Base-by-base conservation (phyloP, 257 asterid species). In the Rehmannia glutinosa region DNA sequence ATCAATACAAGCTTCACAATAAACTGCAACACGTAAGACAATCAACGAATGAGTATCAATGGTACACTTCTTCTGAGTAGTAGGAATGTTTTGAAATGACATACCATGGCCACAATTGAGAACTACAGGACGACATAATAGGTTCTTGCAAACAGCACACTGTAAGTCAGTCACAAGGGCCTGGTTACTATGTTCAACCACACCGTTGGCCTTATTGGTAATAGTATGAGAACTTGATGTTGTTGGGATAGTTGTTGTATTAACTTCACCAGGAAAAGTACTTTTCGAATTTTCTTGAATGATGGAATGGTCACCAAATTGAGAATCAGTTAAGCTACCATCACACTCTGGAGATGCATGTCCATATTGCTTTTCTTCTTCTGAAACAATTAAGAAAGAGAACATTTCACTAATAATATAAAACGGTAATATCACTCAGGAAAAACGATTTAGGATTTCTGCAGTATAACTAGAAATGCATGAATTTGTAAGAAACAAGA, bases 91-190 rank as follows among this genome's bases (percentile, higher is more conserved):
- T 28, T 42, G 7, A 66, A 60, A 55, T 58, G 45, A 36, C 68
- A 54, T 73, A 86, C 96, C 94, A 46, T 88, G 91, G 53, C 96
- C 96, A 69, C 96, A 88, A 59, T 88, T 86, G 39, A 88, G 94
- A 79, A 84, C 96, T 24, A 86, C 58, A 11, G 96, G 94, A 51
- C 74, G 77, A 56, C 50, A 88, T 51, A 88, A 63, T 59, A 88
- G 74, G 43, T 77, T 82, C 73, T 75, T 76, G 91, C 96, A 88
- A 45, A 79, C 64, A 41, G 78, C 75, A 62, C 96, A 88, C 7
- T 65, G 70, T n/a, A 88, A 63, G 73, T 82, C 77, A 4, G 77
- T 61, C 56, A 71, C 20, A 62, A 65, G 77, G 73, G 75, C 64
- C 57, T 35, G 77, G 51, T 68, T 75, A 68, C 39, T 25, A 75